phyloP scores from a whole-genome alignment of 495 filamentous ascomycete genomes.

The Lindgomyces ingoldianus region DNA sequence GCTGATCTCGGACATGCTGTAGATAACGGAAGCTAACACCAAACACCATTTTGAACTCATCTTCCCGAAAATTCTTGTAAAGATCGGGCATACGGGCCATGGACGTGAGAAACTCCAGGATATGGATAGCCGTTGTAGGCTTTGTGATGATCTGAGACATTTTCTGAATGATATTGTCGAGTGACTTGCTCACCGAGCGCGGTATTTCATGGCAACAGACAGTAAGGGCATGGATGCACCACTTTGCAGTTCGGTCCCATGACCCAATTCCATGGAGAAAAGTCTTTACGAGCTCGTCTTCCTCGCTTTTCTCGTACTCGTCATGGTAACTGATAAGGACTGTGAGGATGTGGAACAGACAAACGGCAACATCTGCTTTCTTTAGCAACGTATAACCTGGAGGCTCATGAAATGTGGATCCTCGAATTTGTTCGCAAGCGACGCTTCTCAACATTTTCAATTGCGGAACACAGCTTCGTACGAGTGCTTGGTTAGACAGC shows the following conservation, averaged over 20 bases:
- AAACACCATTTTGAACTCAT: constrained; percentile 89
- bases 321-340: constrained; percentile 86
- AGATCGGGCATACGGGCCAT: constrained; percentile 82
- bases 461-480: constrained; percentile 67
- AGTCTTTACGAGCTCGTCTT: constrained; percentile 82
- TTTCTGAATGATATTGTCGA: constrained; percentile 80
- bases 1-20: constrained; percentile 66
- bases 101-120: constrained; percentile 86
- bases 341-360: constrained; percentile 79
- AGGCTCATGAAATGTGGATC: constrained; percentile 58
- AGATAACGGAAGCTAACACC: constrained; percentile 92
- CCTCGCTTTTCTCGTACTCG: constrained; percentile 78
- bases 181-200: constrained; percentile 72
- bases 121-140: constrained; percentile 84
- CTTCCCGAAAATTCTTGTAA: constrained; percentile 81
- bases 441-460: constrained; percentile 74
- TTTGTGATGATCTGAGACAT: constrained; percentile 96
- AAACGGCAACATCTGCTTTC: constrained; percentile 83
- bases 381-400: constrained; percentile 64
- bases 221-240: constrained; percentile 89
- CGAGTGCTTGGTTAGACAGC: constrained; percentile 85
- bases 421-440: constrained; percentile 81
- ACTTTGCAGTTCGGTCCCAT: constrained; percentile 82
- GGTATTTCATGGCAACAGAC: constrained; percentile 94
- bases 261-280: constrained; percentile 81